Conservation (phyloP, 345 rosid species). For the Carallia brachiata region DNA sequence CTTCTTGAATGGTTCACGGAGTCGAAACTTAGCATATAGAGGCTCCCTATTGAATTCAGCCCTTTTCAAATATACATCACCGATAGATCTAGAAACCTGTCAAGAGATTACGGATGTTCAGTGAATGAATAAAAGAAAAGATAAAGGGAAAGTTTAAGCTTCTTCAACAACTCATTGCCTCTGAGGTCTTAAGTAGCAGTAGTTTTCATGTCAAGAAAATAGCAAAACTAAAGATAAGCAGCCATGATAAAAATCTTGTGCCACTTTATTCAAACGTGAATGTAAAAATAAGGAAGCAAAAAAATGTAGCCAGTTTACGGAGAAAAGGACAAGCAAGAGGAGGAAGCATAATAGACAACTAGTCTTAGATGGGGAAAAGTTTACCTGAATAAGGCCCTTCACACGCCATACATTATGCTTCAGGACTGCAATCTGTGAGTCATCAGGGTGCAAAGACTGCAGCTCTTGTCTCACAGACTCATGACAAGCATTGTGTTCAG, state of each 20-base stretch:
- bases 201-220: background rate
- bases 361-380: background rate
- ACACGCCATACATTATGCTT: slow-evolving; percentile 92
- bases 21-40: slow-evolving; percentile 57
- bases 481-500: slow-evolving; percentile 69
- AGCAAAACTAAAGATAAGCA: background rate
- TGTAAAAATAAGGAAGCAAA: background rate
- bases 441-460: slow-evolving; percentile 70
- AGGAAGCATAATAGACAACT: background rate
- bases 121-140: slow-evolving; percentile 3
- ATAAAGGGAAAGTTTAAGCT: background rate
- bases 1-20: slow-evolving; percentile 63
- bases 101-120: background rate
- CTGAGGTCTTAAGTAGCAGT: background rate
- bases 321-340: background rate
- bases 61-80: slow-evolving; percentile 78
- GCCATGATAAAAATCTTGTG: background rate
- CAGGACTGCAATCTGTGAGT: slow-evolving; percentile 62
- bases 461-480: slow-evolving; percentile 79
- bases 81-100: slow-evolving; percentile 79
- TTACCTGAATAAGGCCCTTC: slow-evolving; percentile 85
- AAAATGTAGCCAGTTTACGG: background rate
- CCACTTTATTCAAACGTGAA: background rate
- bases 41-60: slow-evolving; percentile 87
- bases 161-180: too few relatives aligned